Evolutionary conservation across 352 stramenopile species (phyloP), one percentile per base, ranked within the genome.

Genomic region (Globisporangium splendens): DNA sequence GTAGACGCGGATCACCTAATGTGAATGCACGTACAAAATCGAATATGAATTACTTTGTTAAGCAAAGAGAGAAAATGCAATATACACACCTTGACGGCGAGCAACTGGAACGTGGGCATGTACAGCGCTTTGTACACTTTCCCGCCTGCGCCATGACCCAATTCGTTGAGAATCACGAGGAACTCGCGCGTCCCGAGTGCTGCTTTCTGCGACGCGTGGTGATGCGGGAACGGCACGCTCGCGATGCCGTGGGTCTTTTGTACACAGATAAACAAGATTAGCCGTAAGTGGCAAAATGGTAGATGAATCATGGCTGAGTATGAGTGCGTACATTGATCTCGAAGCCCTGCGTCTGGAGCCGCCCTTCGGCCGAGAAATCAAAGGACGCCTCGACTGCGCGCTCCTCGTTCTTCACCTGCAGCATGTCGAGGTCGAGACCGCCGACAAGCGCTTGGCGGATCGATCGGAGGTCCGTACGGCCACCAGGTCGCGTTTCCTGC

Each of bases 91-190:
- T 97, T 97, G 39, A 97, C 72, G 0, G 91, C 91, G 8, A 97
- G 85, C 17, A 97, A 68, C 46, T 83, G 83, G 59, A 97, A 88
- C 6, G 91, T 94, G 12, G 88, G 90, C 39, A 96, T 68, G 56
- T 97, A 94, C 49, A 97, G 55, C 18, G 89, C 88, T 56, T 95
- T 93, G 67, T 91, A 89, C 8, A 97, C 91, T 59, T 93, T 93
- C 33, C 89, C 89, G 28, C 89, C 73, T 11, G 91, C 91, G 43
- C 91, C 91, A 58, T 91, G 83, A 0, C 85, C 85, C 20, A 95
- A 66, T 21, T 93, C 83, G 35, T 87, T 79, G 1, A 93, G 50
- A 12, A 91, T 24, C 1, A 93, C 48, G 46, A 93, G 63, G 31
- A 78, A 90, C 22, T 93, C 78, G 14, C 78, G 82, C 2, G 82